Conservation (phyloP, 805 yeast species). For the Lipomyces orientalis region DNA sequence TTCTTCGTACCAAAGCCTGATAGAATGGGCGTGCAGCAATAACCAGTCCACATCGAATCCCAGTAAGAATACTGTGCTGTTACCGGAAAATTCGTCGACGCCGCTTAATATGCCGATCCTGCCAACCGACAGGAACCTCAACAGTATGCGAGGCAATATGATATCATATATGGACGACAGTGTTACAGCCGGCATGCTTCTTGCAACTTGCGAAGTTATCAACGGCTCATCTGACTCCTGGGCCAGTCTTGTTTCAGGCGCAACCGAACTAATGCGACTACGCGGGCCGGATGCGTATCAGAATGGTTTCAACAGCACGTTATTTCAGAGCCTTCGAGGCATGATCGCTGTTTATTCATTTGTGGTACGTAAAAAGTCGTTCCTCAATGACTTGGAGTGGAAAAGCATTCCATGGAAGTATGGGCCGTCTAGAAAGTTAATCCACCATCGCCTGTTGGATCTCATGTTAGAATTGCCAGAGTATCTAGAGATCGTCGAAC, state of each 20-base stretch:
- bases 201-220: constrained; percentile 23
- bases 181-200: constrained; percentile 23
- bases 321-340: constrained; percentile 26
- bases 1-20: neutral
- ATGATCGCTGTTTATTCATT: constrained; percentile 13
- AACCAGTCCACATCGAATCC: constrained; percentile 3
- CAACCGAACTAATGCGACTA: constrained; percentile 21
- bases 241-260: constrained; percentile 22
- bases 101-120: neutral
- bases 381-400: constrained; percentile 27
- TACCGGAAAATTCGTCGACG: constrained; percentile 11
- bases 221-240: constrained; percentile 18
- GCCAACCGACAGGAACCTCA: neutral
- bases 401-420: constrained; percentile 21
- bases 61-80: neutral
- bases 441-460: constrained; percentile 21
- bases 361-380: constrained; percentile 10
- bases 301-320: constrained; percentile 9
- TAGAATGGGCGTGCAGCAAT: neutral
- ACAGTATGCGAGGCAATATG: constrained; percentile 21
- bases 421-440: too few relatives aligned
- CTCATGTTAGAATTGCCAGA: constrained; percentile 22
- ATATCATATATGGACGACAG: constrained; percentile 26
- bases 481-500: constrained; percentile 8
- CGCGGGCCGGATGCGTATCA: constrained; percentile 26